Evolutionary conservation across 2,329 filamentous ascomycete species (phyloP).

Genomic region (Pseudocercospora vitis): DNA sequence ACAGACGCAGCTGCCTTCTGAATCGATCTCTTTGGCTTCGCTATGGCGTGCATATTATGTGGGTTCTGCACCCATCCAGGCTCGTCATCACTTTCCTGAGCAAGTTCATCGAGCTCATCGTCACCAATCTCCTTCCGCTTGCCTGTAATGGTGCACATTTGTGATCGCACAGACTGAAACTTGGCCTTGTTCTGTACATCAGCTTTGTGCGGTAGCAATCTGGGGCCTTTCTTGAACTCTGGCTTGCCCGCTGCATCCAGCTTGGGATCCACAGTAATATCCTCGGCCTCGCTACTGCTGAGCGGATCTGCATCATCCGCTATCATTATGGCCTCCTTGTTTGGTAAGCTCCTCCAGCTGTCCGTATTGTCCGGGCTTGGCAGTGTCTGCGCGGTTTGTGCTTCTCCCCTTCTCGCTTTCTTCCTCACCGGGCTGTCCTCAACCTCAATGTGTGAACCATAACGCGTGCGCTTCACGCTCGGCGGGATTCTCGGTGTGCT

Average conservation of each 20-base stretch:
- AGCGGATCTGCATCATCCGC: too few relatives aligned
- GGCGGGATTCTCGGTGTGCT: not conserved
- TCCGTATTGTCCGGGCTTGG: not conserved
- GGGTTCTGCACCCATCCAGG: not conserved
- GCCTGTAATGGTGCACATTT: not conserved
- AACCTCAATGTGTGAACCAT: not conserved
- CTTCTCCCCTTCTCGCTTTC: not conserved
- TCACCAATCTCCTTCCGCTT: not conserved
- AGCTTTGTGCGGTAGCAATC: too few relatives aligned
- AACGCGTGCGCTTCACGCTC: not conserved
- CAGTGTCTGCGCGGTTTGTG: not conserved
- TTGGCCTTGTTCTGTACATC: not conserved
- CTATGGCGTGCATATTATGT: not conserved
- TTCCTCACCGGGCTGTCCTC: not conserved
- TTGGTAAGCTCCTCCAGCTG: not conserved
- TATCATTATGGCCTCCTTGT: not conserved
- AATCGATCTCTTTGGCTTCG: not conserved
- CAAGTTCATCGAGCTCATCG: conserved; percentile 1
- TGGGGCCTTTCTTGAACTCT: not conserved
- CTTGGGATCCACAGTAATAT: not conserved
- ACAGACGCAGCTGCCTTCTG: not conserved
- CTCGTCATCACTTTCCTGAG: not conserved
- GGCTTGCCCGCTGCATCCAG: not conserved
- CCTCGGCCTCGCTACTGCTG: not conserved
- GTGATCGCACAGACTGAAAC: not conserved